A percentile compares a stretch with the other conserved stretches of the same genome.
Conservation (phyloP, 2,329 filamentous ascomycete species). For the Pseudofabraea citricarpa region DNA sequence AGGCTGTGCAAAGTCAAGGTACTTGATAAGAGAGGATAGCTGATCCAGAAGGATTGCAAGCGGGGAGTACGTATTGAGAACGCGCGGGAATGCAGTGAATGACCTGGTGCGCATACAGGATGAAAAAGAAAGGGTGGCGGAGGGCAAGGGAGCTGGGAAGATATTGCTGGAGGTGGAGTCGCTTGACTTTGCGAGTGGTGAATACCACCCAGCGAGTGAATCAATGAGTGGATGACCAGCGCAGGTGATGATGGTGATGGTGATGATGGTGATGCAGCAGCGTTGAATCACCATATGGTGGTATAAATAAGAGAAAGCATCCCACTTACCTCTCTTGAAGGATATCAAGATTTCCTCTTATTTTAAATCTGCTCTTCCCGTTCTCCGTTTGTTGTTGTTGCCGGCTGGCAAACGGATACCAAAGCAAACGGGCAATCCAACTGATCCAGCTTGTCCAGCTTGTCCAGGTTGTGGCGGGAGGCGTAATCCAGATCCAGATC, state of each 20-base stretch:
- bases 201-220: no score
- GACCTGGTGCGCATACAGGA: no score
- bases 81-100: not conserved
- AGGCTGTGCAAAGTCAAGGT: not conserved
- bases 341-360: not conserved
- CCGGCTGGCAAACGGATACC: not conserved
- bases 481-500: no score
- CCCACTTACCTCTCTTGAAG: constrained; percentile 1
- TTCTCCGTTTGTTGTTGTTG: not conserved
- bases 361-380: not conserved
- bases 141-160: not conserved
- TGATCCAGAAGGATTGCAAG: no score
- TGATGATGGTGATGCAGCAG: not conserved
- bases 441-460: no score
- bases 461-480: no score
- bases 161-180: not conserved
- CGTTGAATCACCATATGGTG: not conserved
- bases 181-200: not conserved
- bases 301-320: not conserved
- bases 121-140: not conserved
- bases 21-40: no score
- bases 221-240: not conserved
- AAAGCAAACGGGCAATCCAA: no score
- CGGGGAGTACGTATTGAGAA: not conserved
- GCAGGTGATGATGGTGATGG: not conserved